Evolutionary conservation across 352 stramenopile genomes (phyloP).

Genomic region (Pythium rishiriense): DNA sequence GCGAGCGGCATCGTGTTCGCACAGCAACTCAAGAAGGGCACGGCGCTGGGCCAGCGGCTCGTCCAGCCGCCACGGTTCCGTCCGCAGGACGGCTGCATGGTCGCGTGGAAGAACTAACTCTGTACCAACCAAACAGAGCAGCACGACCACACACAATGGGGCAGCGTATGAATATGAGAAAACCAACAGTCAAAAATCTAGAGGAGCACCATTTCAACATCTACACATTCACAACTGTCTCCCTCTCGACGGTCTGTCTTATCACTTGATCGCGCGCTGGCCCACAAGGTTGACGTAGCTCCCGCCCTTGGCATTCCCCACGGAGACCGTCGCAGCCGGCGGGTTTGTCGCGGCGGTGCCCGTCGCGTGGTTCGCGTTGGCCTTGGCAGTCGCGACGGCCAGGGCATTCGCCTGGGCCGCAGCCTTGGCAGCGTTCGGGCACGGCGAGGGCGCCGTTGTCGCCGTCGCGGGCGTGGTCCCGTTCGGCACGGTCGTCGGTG

Average conservation of each 20-base stretch:
- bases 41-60: conserved; percentile 60
- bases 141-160: no score
- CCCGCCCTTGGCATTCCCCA: neutral
- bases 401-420: neutral
- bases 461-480: no score
- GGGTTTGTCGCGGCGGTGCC: neutral
- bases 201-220: neutral
- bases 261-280: neutral
- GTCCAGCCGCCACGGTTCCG: conserved; percentile 63
- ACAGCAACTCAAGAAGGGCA: conserved; percentile 79
- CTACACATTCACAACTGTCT: neutral
- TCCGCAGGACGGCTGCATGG: conserved; percentile 77
- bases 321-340: neutral
- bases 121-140: no score
- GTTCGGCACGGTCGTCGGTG: neutral
- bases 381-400: neutral
- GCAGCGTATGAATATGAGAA: no score
- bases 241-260: neutral
- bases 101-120: conserved; percentile 63
- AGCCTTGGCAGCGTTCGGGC: neutral
- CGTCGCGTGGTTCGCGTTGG: neutral
- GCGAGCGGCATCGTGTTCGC: conserved; percentile 49
- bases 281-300: neutral
- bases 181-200: neutral
- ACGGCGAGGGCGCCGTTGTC: no score